Conservation (phyloP, 768 basidiomycete genomes). For the Tylopilus cervinicoccineus region DNA sequence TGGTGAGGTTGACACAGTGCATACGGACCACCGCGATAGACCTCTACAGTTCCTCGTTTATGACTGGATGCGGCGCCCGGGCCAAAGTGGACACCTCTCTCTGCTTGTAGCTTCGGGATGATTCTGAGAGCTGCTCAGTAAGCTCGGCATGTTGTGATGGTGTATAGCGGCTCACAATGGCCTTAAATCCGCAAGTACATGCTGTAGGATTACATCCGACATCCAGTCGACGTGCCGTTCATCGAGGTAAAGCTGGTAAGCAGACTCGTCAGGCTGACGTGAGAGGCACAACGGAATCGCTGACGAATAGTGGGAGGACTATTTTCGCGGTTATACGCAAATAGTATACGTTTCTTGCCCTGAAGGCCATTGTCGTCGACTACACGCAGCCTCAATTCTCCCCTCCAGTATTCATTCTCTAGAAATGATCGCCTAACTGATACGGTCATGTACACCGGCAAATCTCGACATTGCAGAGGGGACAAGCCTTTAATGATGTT, state of each 20-base stretch:
- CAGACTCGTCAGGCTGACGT: conserved; percentile 5
- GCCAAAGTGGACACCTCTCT: conserved; percentile 44
- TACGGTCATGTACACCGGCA: neutral
- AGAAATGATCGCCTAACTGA: neutral
- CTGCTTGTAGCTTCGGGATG: conserved; percentile 59
- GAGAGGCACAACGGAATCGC: conserved; percentile 15
- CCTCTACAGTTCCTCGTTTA: conserved; percentile 73
- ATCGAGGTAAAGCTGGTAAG: conserved; percentile 72
- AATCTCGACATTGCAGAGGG: too few species aligned
- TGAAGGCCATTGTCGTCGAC: conserved; percentile 55
- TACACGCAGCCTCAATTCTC: too few species aligned
- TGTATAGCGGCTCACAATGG: conserved; percentile 46
- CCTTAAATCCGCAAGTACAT: conserved; percentile 75
- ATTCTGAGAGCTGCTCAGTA: conserved; percentile 41
- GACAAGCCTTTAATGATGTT: too few species aligned
- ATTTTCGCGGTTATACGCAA: conserved; percentile 71
- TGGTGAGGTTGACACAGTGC: neutral
- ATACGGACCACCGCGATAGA: conserved; percentile 72
- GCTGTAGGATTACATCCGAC: conserved; percentile 76
- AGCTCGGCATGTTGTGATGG: neutral
- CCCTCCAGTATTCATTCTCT: neutral
- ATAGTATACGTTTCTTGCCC: conserved; percentile 75
- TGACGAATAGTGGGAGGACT: conserved; percentile 77
- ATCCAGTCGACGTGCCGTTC: conserved; percentile 89
- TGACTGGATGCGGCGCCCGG: conserved; percentile 39